phyloP scores from a whole-genome alignment of 140 eudicot species.

The Cichorium intybus region DNA sequence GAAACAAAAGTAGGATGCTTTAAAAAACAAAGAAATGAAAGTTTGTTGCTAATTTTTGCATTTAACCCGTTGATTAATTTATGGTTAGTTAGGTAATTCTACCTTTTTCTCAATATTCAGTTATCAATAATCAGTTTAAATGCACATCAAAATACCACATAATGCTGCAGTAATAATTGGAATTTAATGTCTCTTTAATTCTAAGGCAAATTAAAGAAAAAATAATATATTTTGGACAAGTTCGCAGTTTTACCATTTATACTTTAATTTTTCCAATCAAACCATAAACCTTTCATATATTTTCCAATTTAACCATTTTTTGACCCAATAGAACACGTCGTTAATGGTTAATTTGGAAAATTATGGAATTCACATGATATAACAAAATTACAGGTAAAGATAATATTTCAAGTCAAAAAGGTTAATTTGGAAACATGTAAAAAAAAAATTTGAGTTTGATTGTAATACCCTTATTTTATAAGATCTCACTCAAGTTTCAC shows the following conservation, averaged over 20 bases:
- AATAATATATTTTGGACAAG: no score
- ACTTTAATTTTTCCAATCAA: background rate
- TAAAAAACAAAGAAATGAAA: no score
- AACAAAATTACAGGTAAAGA: background rate
- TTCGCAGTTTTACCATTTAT: no score
- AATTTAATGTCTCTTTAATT: conserved; percentile 4
- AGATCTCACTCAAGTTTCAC: background rate
- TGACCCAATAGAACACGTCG: background rate
- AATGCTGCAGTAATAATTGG: background rate
- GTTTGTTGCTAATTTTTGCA: no score
- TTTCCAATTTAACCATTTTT: background rate
- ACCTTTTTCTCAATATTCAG: background rate
- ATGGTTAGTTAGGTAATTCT: background rate
- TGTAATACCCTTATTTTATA: background rate
- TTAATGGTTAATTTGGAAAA: background rate
- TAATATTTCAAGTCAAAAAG: background rate
- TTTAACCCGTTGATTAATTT: background rate
- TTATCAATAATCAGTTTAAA: background rate
- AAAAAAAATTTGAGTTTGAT: background rate
- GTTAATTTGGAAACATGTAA: background rate
- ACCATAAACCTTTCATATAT: background rate
- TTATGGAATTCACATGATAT: background rate
- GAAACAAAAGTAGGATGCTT: background rate
- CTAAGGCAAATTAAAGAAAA: background rate
- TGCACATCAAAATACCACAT: conserved; percentile 7